A percentile compares a stretch with the other conserved stretches of the same genome.
Conservation (phyloP, 371 early-diverging fungal genomes). For the Funneliformis caledonium region DNA sequence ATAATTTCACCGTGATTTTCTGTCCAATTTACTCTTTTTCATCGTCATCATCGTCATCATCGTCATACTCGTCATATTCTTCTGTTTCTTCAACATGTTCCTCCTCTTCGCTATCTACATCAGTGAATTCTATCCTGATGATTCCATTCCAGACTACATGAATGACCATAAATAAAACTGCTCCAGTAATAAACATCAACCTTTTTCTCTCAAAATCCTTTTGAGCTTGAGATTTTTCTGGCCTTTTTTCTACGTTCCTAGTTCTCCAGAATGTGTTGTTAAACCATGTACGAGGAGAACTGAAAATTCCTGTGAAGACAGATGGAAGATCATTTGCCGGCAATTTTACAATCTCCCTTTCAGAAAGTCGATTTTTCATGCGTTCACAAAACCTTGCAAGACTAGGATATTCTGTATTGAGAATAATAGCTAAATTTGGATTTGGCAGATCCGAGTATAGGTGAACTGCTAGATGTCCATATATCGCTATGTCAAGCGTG, state of each 20-base stretch:
- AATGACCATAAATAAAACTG: conserved; percentile 57
- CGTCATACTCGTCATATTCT: not conserved
- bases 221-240: conserved; percentile 55
- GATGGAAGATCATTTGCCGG: conserved; percentile 55
- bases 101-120: conserved; percentile 26
- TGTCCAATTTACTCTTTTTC: not conserved
- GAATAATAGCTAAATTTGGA: conserved; percentile 61
- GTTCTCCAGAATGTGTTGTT: conserved; percentile 12
- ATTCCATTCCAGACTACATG: conserved; percentile 64
- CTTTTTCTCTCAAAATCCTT: conserved; percentile 65
- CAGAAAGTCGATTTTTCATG: conserved; percentile 43
- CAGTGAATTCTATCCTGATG: conserved; percentile 54
- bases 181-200: conserved; percentile 63
- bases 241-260: conserved; percentile 42
- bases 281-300: conserved; percentile 56
- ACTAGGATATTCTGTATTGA: conserved; percentile 61
- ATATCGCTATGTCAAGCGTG: conserved; percentile 69
- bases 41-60: conserved; percentile 3
- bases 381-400: conserved; percentile 66
- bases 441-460: conserved; percentile 69
- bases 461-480: conserved; percentile 70
- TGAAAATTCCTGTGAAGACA: conserved; percentile 55
- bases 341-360: conserved; percentile 40
- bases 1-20: not conserved
- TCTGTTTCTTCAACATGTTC: not conserved